Evolutionary conservation across 805 yeast genomes (phyloP), one percentile per base, ranked within the genome.

Genomic region (Yarrowia yakushimensis): DNA sequence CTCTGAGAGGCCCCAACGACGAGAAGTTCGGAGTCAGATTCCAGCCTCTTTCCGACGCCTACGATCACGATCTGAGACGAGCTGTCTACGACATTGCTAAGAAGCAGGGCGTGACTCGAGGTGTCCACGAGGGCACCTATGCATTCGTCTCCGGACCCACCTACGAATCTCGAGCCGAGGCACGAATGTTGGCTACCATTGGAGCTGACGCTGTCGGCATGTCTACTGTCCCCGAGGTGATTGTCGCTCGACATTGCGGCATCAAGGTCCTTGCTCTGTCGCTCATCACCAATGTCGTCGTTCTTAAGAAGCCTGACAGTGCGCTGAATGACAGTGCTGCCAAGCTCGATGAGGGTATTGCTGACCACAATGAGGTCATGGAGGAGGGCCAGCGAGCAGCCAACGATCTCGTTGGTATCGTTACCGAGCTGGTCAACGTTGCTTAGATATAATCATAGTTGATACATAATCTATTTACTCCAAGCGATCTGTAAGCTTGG

Each of bases 191-290:
- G 50, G 74, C 84, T 64, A 67, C 76, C 6, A 66, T 87, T 28
- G 98, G 98, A 10, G 97, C 90, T 59, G 98, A 93, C 73, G 88
- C 94, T 0, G 98, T 92, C 1, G 98, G 98, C 4, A 93, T 93
- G 99, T 88, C 96, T 63, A 94, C 98, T 0, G 97, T 93, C 33
- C 97, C 99, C 0, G 99, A 93, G 74, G 96, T 90, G 1, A 84
- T 90, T 65, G 87, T 90, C 18, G 98, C 97, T 1, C 85, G 96
- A 72, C 98, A 94, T 73, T 81, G 85, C 64, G 96, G 92, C 0
- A 74, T 94, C 76, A 81, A 78, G 66, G 96, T 91, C 5, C 76
- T 93, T 65, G 98, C 97, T 0, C 73, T 93, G 42, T 87, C 94
- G 66, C 79, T 94, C 65, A 86, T 93, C 68, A 93, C 98, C 20